Base-by-base conservation (phyloP, 2,329 filamentous ascomycete species). In the Aspergillus quadricinctus region DNA sequence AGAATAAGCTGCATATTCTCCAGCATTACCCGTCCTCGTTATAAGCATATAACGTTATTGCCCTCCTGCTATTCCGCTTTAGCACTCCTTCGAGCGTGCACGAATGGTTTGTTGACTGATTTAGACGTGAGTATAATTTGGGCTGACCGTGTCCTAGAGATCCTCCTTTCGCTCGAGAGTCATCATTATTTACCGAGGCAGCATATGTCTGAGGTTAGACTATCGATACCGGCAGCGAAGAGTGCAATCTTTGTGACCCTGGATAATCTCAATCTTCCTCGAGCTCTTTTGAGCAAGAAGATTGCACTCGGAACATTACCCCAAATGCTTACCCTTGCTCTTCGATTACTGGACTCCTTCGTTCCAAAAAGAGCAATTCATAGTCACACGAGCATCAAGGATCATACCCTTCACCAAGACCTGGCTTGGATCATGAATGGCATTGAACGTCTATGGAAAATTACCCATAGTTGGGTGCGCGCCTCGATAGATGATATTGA, bases 161-260 rank as follows among this genome's bases (percentile, higher is more conserved):
- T 81, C 14, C 53, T 81, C 14, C 63, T 63, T 53, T 72, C 74
- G 17, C 61, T 82, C 41, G 77, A 81, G 56, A 58, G 57, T 35
- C 54, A 64, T 2, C 54, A 64, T 2, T 61, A 71, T 45, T 28
- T 52, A 37, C 58, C 55, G 19, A 55, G 52, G 11, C 48, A 51
- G 27, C 58, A 48, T 28, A 27, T 56, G 21, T 57, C 46, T 31
- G 29, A 46, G 19, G 35, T 49, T 29, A 63, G 57, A 17, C 31
- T 71, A 23, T 63, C 57, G 37, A 53, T 75, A 53, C 73, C 72
- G 3, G 57, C 62, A 3, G 54, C 54, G 28, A 60, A 61, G 31
- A 65, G 65, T 19, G 60, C 61, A 19, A 59, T 75, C 41, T 55
- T 66, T 27, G 58, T 61, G 54, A 68, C 69, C 41, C 55, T 75